These are phyloP conservation scores for Termitomyces sp. DNA, from an alignment of 768 basidiomycete species.

Conservation along the genomic window DNA sequence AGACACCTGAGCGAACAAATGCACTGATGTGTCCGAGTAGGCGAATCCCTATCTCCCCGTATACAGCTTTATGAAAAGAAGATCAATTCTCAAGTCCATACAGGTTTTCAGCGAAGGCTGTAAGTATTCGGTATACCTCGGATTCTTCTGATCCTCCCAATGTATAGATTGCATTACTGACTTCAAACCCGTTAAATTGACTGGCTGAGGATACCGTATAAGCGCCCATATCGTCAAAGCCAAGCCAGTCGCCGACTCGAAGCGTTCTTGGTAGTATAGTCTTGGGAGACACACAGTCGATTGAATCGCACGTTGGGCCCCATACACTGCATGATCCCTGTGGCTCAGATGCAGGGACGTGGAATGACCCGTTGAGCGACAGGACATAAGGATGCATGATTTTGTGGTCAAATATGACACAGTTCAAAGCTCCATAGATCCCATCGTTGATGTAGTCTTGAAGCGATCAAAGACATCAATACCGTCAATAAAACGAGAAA, in stretches of 20 bases:
- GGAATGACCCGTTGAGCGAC: slow-evolving; percentile 63
- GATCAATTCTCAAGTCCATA: neutral
- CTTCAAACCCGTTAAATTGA: slow-evolving; percentile 88
- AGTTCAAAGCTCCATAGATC: slow-evolving; percentile 95
- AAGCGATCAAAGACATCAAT: slow-evolving; percentile 2
- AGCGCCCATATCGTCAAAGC: slow-evolving; percentile 96
- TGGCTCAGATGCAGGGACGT: slow-evolving; percentile 37
- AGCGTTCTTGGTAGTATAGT: slow-evolving; percentile 60
- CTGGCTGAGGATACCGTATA: slow-evolving; percentile 96
- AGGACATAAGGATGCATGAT: slow-evolving; percentile 76
- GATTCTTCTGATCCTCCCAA: slow-evolving; percentile 46
- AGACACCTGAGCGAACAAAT: too few species aligned
- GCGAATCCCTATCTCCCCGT: neutral
- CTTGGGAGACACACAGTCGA: slow-evolving; percentile 80
- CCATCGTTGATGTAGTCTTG: slow-evolving; percentile 99
- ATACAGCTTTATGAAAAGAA: neutral
- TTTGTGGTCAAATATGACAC: slow-evolving; percentile 97
- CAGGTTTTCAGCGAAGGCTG: slow-evolving; percentile 36
- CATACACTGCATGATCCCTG: slow-evolving; percentile 69
- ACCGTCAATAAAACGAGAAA: neutral
- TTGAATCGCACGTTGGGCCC: slow-evolving; percentile 98
- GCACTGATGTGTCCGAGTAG: too few species aligned
- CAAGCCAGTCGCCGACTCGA: slow-evolving; percentile 94
- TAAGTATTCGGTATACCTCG: slow-evolving; percentile 47
- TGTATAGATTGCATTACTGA: slow-evolving; percentile 77